phyloP scores from a whole-genome alignment of 1,139 yeast genomes.

The Magnusiomyces tetraspermus region DNA sequence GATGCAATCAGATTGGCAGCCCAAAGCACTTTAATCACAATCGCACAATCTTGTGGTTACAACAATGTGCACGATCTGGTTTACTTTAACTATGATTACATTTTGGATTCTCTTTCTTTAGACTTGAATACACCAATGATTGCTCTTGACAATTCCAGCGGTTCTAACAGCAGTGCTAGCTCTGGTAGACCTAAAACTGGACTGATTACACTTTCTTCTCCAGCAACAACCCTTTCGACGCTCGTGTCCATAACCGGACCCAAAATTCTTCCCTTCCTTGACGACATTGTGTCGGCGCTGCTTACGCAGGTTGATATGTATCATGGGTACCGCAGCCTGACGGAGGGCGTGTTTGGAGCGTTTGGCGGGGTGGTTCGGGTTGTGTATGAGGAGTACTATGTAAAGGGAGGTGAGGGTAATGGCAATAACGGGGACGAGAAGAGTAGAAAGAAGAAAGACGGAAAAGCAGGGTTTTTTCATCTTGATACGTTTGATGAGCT shows the following conservation, averaged over 20 bases:
- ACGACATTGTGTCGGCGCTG: slow-evolving; percentile 63
- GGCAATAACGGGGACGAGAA: slow-evolving; percentile 6
- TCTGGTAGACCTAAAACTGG: too few species aligned
- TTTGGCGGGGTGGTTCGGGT: slow-evolving; percentile 29
- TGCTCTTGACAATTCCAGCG: slow-evolving; percentile 64
- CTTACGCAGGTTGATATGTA: slow-evolving; percentile 72
- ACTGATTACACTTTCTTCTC: too few species aligned
- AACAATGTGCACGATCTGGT: slow-evolving; percentile 50
- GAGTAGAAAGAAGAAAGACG: slow-evolving; percentile 6
- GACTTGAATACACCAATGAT: slow-evolving; percentile 56
- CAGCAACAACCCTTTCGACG: too few species aligned
- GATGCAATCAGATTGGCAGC: slow-evolving; percentile 40
- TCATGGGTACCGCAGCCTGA: slow-evolving; percentile 67
- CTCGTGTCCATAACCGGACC: slow-evolving; percentile 63
- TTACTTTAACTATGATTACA: slow-evolving; percentile 64
- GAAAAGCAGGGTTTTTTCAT: too few species aligned
- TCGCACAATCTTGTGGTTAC: slow-evolving; percentile 49
- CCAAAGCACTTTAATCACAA: slow-evolving; percentile 35
- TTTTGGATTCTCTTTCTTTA: slow-evolving; percentile 65
- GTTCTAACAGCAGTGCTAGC: slow-evolving; percentile 63
- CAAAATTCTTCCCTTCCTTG: slow-evolving; percentile 53
- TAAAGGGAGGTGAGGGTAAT: slow-evolving; percentile 24
- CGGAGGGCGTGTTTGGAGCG: slow-evolving; percentile 65
- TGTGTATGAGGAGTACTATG: not conserved
- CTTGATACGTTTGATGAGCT: slow-evolving; percentile 19